Evolutionary conservation across 2,329 filamentous ascomycete genomes (phyloP), one percentile per base, ranked within the genome.

Genomic region (Ophiosphaerella narmari): DNA sequence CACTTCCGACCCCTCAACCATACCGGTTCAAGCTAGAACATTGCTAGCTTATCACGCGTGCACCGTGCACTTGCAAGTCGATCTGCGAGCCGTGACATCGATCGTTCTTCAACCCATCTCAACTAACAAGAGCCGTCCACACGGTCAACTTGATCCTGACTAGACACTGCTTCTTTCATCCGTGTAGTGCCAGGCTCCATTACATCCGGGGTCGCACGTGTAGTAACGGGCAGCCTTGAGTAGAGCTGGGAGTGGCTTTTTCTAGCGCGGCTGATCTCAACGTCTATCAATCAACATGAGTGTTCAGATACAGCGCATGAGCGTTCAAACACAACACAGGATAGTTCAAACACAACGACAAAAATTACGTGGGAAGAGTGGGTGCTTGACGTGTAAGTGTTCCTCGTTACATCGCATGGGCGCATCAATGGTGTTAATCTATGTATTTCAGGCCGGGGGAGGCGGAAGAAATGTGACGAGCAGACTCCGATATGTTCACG

Each of bases 381-480:
- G 50, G 7, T 52, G 50, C 18, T 33, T 52, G 29, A 48, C 35
- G 11, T 52, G 50, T 52, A 23, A 33, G 48, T 43, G n/a, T 29
- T 29, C 26, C 26, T 29, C 18, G 18, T 2, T 8, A n/a, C 33
- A 21, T 4, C 14, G 16, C 24, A 16, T 8, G 12, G n/a, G 18
- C 21, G 5, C 29, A 18, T 29, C 4, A 5, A 73, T 14, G n/a
- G 21, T 13, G 23, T 32, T 14, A 84, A 85, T 29, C 7, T 29
- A 11, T 3, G 26, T 72, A 79, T 11, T 6, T 84, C 42, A 55
- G 55, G 55, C 34, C 44, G 55, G 23, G 45, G 36, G 8, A 33
- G 52, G 16, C 46, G 52, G 6, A 58, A 58, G 42, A 55, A 55
- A 35, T 58, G 55, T 36, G 55, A 58, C 16, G 55, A 58, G 47